These are phyloP conservation scores for Bassia scoparia DNA, from an alignment of 148 eudicot species.

Conservation along the genomic window DNA sequence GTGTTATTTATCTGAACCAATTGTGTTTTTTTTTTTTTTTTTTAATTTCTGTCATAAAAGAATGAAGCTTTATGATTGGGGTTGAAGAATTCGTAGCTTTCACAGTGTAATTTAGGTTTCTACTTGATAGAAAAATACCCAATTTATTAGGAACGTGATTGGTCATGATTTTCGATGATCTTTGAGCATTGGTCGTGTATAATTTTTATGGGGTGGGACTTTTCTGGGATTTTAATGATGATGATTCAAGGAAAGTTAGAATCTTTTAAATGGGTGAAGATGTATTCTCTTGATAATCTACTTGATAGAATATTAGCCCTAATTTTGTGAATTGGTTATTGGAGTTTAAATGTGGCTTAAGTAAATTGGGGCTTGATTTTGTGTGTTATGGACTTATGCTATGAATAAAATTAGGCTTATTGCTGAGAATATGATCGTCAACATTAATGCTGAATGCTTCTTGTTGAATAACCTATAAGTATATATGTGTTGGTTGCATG, in stretches of 20 bases:
- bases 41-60: background rate
- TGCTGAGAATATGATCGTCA: background rate
- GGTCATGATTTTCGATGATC: background rate
- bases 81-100: background rate
- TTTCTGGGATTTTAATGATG: background rate
- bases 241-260: conserved; percentile 2
- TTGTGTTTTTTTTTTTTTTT: background rate
- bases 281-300: background rate
- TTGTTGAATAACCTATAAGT: background rate
- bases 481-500: background rate
- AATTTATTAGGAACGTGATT: background rate
- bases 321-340: background rate
- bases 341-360: background rate
- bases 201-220: background rate
- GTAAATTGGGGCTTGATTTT: background rate
- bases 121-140: background rate
- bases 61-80: background rate
- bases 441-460: background rate
- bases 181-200: background rate
- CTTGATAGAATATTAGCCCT: background rate
- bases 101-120: background rate
- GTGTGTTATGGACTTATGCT: background rate
- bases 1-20: background rate
- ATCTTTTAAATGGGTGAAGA: background rate
- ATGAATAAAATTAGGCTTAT: background rate